Evolutionary conservation across 2,329 filamentous ascomycete species (phyloP), one percentile per base, ranked within the genome.

Genomic region (Plectosphaerella sp.): DNA sequence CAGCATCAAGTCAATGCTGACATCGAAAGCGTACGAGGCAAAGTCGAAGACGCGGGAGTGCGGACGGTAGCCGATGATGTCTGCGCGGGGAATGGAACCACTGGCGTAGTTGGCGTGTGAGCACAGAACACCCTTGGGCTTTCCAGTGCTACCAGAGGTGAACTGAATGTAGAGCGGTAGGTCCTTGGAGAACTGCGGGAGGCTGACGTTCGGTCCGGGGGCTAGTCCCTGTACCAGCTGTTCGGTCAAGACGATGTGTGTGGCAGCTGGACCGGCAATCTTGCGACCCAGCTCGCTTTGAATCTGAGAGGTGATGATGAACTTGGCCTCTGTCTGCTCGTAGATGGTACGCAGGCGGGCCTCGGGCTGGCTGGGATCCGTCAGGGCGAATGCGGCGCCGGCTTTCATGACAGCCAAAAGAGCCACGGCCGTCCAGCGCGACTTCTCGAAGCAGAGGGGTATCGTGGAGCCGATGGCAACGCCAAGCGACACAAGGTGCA

Each of bases 71-170:
- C 72, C 69, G 22, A 78, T 70, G 5, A 67, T 67, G 3, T 71
- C 62, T 3, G 68, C 71, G 37, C 74, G 67, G 1, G 73, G 73
- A 15, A 73, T 55, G 6, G 73, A 72, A 33, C 74, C 73, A 46
- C 73, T 75, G 28, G 72, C 72, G 53, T 73, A 77, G 50, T 75
- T 76, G 35, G 63, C 66, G 53, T 79, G 76, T 2, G 72, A 71
- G 52, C 78, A 69, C 45, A 84, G 72, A 4, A 85, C 82, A 20
- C 83, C 83, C 67, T 86, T 86, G 2, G 83, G 83, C 53, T 76
- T 77, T 7, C 83, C 83, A 0, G 83, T 86, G 54, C 80, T 86
- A 14, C 83, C 83, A 1, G 82, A 86, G 11, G 83, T 86, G 62
- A 85, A 86, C 60, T 86, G 83, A 59, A 85, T 79, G 54, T 78